phyloP scores from a whole-genome alignment of 2,329 filamentous ascomycete species.

The Scytalidium sp. region DNA sequence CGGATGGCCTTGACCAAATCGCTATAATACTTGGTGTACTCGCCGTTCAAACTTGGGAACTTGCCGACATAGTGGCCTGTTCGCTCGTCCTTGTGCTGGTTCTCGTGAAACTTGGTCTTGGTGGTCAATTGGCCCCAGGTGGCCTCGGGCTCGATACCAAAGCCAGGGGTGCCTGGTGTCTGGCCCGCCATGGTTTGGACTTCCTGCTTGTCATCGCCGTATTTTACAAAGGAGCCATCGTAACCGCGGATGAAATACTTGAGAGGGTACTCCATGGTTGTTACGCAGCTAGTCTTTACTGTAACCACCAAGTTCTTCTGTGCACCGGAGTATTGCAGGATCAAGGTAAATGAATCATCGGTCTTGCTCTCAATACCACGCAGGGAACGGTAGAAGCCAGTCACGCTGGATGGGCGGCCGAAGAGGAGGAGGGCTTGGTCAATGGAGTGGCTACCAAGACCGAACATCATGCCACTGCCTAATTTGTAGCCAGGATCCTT shows the following conservation, averaged over 20 bases:
- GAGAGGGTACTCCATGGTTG: conserved; percentile 25
- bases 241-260: conserved; percentile 31
- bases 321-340: conserved; percentile 31
- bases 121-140: conserved; percentile 37
- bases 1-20: conserved; percentile 37
- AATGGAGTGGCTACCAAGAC: conserved; percentile 36
- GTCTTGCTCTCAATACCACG: conserved; percentile 22
- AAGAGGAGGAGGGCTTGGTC: conserved; percentile 35
- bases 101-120: conserved; percentile 30
- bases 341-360: conserved; percentile 33
- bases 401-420: conserved; percentile 29
- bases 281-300: conserved; percentile 30
- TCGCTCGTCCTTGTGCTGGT: conserved; percentile 28
- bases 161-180: conserved; percentile 26
- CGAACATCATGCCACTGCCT: conserved; percentile 40
- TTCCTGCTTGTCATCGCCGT: conserved; percentile 34
- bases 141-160: conserved; percentile 32
- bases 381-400: conserved; percentile 25
- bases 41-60: conserved; percentile 36
- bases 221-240: conserved; percentile 36
- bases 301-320: conserved; percentile 29
- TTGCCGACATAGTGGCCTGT: conserved; percentile 32
- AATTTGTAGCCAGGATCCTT: conserved; percentile 31
- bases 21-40: conserved; percentile 37
- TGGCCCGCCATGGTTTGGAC: conserved; percentile 26